Evolutionary conservation across 2,329 filamentous ascomycete species (phyloP), one percentile per base, ranked within the genome.

Genomic region (Botrytis squamosa): DNA sequence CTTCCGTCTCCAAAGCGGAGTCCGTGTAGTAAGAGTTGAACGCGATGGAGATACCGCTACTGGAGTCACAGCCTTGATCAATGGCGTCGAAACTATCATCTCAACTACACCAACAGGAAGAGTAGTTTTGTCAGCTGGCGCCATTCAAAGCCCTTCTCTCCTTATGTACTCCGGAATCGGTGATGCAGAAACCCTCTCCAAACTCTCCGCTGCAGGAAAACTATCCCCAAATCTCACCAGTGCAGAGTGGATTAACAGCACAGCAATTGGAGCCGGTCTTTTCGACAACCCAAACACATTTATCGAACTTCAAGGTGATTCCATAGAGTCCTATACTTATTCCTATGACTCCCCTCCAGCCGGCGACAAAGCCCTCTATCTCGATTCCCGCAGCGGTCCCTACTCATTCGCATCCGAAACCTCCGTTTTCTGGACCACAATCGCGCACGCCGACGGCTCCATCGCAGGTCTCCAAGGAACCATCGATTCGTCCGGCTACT

Each of bases 281-380:
- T 88, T 87, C 75, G 86, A 88, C 77, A 88, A 88, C 77, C 86
- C 87, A 8, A 88, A 88, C 75, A 88, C 86, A 1, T 87, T 85
- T 75, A 85, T 88, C 78, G 84, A 86, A 76, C 81, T 88, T 1
- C 82, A 82, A 2, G 80, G 80, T 5, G 82, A 84, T 1, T 75
- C 79, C 4, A 79, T 88, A 66, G 73, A 84, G n/a, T 86, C 86
- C 0, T 88, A 86, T 78, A 80, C 77, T 16, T 84, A 87, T 78
- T 82, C 80, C 69, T 88, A 88, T 80, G 78, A 82, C 57, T 77
- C 83, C 62, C 86, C 86, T 0, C 78, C 82, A 1, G 71, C 82
- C 1, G 76, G 78, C 0, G 87, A 88, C 74, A 77, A 79, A 59
- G 80, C 85, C 10, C 76, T 85, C 3, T 89, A 88, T 78, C 80